Conservation (phyloP, 2,329 filamentous ascomycete genomes). For the Exophiala xenobiotica region DNA sequence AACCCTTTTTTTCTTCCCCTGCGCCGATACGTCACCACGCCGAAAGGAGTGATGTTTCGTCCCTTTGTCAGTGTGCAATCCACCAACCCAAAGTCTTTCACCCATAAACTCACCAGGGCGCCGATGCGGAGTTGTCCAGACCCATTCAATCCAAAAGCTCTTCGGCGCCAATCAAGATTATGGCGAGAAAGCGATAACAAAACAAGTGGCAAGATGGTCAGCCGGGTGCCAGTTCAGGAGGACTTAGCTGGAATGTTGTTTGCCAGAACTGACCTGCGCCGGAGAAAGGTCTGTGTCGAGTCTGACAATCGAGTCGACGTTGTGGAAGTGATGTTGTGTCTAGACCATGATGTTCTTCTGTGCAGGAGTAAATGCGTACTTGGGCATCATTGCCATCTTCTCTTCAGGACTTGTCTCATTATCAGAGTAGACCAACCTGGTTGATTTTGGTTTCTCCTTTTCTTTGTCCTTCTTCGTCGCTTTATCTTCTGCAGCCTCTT, state of each 20-base stretch:
- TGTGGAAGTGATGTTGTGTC: background rate
- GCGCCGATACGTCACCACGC: background rate
- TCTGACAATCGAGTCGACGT: background rate
- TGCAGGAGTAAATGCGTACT: conserved; percentile 67
- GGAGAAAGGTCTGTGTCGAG: background rate
- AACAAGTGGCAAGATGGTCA: conserved; percentile 11
- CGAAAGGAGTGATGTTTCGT: background rate
- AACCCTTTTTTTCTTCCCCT: background rate
- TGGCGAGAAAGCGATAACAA: no score
- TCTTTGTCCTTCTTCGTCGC: conserved; percentile 60
- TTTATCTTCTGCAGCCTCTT: conserved; percentile 57
- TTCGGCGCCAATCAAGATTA: no score
- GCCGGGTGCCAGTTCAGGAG: conserved; percentile 13
- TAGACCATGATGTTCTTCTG: conserved; percentile 33
- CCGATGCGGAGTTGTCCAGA: background rate
- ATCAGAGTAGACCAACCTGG: conserved; percentile 76
- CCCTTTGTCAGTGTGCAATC: conserved; percentile 13
- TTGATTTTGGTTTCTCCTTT: conserved; percentile 63
- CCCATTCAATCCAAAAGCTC: conserved; percentile 1
- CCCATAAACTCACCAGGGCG: conserved; percentile 18
- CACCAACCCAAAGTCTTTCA: background rate
- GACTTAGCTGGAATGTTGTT: conserved; percentile 18
- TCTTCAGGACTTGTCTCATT: conserved; percentile 81
- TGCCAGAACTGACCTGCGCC: background rate
- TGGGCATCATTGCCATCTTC: conserved; percentile 75